Conservation (phyloP, 805 yeast genomes). For the Sugiyamaella americana region DNA sequence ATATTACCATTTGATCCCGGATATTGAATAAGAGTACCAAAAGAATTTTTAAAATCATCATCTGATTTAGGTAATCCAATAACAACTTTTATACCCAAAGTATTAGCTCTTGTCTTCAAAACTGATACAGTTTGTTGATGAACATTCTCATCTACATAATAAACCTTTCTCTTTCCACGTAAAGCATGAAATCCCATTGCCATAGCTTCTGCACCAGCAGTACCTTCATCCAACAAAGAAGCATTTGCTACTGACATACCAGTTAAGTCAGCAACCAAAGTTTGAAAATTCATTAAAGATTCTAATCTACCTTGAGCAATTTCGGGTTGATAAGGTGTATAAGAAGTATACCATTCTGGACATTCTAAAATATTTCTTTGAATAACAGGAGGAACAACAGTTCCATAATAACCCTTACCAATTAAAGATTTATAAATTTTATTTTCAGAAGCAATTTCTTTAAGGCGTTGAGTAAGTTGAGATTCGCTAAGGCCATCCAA, state of each 20-base stretch:
- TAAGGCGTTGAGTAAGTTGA: constrained; percentile 65
- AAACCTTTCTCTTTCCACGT: constrained; percentile 61
- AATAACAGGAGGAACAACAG: constrained; percentile 83
- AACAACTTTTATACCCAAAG: constrained; percentile 60
- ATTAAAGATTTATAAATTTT: constrained; percentile 67
- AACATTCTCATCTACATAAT: constrained; percentile 65
- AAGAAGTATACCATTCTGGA: constrained; percentile 98
- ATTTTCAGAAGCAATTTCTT: constrained; percentile 68
- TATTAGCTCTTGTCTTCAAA: constrained; percentile 68
- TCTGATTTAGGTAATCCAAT: constrained; percentile 43
- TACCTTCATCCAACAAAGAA: constrained; percentile 89
- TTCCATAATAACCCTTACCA: constrained; percentile 93
- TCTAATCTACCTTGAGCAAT: constrained; percentile 95
- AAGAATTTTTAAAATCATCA: constrained; percentile 40
- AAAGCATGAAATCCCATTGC: constrained; percentile 68
- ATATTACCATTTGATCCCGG: constrained; percentile 82
- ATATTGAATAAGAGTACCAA: constrained; percentile 86
- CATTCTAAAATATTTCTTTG: constrained; percentile 87
- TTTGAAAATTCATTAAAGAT: constrained; percentile 84
- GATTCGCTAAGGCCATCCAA: constrained; percentile 71
- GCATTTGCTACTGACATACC: constrained; percentile 95
- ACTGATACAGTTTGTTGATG: constrained; percentile 87
- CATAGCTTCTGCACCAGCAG: constrained; percentile 98
- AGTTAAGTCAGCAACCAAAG: constrained; percentile 83
- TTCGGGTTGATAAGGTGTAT: constrained; percentile 98